Percentiles rank a stretch among this genome's conserved stretches.
These are phyloP conservation scores for Urostyla sp. DNA, from an alignment of 73 alveolate genomes.

Conservation along the genomic window DNA sequence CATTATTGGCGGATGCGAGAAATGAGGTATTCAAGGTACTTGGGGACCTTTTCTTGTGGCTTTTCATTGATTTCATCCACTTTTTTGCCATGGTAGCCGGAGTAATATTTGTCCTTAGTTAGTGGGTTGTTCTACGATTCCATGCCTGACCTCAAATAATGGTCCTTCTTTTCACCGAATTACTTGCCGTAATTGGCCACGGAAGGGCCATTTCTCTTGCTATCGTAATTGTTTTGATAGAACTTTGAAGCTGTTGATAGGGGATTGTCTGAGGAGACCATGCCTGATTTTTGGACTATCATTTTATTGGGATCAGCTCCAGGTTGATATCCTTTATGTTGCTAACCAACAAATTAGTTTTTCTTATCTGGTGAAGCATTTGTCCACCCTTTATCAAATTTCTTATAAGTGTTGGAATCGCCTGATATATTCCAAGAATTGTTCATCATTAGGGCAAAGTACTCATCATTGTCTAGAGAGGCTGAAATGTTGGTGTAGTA, in stretches of 20 bases:
- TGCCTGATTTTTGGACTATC: slow-evolving; percentile 44
- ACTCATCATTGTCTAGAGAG: slow-evolving; percentile 77
- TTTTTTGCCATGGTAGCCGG: slow-evolving; percentile 45
- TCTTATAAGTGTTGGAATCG: slow-evolving; percentile 41
- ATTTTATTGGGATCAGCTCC: slow-evolving; percentile 36
- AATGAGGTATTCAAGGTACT: slow-evolving; percentile 19
- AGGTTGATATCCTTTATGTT: slow-evolving; percentile 26
- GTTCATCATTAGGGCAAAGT: slow-evolving; percentile 77
- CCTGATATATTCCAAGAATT: slow-evolving; percentile 73
- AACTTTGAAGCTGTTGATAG: slow-evolving; percentile 38
- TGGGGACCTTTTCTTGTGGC: slow-evolving; percentile 34
- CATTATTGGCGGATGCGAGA: slow-evolving; percentile 36
- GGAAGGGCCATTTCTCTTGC: slow-evolving; percentile 17
- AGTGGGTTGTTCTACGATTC: slow-evolving; percentile 47
- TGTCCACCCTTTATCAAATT: slow-evolving; percentile 61
- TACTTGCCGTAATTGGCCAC: slow-evolving; percentile 26
- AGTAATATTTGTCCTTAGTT: not conserved
- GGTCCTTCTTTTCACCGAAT: slow-evolving; percentile 37
- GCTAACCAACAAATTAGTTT: slow-evolving; percentile 29
- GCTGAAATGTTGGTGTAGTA: slow-evolving; percentile 86
- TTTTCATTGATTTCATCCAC: slow-evolving; percentile 25
- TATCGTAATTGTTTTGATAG: slow-evolving; percentile 17
- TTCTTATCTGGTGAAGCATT: slow-evolving; percentile 41
- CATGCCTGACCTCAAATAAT: slow-evolving; percentile 21
- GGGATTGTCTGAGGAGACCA: slow-evolving; percentile 57